These are phyloP conservation scores for Teunomyces cretensis DNA, from an alignment of 805 yeast genomes.

Conservation along the genomic window DNA sequence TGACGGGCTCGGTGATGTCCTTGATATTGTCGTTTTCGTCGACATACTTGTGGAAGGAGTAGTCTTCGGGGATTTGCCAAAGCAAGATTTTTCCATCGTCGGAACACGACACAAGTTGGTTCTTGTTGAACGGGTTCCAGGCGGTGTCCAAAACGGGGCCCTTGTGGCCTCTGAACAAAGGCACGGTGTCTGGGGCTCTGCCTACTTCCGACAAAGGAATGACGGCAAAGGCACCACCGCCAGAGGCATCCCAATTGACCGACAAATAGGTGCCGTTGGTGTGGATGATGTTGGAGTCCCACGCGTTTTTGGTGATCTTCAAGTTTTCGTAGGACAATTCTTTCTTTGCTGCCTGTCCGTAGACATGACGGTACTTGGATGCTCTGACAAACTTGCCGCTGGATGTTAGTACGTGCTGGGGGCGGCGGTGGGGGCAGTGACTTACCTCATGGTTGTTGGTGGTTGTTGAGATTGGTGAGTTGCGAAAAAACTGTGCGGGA, in stretches of 20 bases:
- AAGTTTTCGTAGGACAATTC: constrained; percentile 74
- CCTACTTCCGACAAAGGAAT: constrained; percentile 86
- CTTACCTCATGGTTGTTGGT: constrained; percentile 3
- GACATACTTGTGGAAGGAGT: constrained; percentile 61
- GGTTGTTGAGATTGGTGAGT: background rate
- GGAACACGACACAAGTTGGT: constrained; percentile 37
- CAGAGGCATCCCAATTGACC: constrained; percentile 90
- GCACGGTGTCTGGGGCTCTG: constrained; percentile 89
- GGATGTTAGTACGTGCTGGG: constrained; percentile 10
- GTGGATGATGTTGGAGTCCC: constrained; percentile 90
- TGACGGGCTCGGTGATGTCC: constrained; percentile 68
- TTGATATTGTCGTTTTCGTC: constrained; percentile 55
- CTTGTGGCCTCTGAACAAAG: constrained; percentile 93
- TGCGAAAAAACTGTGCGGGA: no score
- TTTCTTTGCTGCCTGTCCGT: constrained; percentile 76
- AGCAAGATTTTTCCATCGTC: constrained; percentile 59
- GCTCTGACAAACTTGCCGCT: constrained; percentile 93
- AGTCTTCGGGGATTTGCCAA: constrained; percentile 86
- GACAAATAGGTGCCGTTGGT: constrained; percentile 84
- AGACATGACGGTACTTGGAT: constrained; percentile 94
- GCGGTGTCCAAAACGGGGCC: constrained; percentile 95
- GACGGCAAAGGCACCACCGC: constrained; percentile 97
- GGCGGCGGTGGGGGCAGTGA: background rate
- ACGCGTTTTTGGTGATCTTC: constrained; percentile 84
- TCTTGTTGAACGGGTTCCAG: constrained; percentile 86